A percentile compares a stretch with the other conserved stretches of the same genome.
Conservation (phyloP, 2,329 filamentous ascomycete genomes). For the Diaporthe sp. region DNA sequence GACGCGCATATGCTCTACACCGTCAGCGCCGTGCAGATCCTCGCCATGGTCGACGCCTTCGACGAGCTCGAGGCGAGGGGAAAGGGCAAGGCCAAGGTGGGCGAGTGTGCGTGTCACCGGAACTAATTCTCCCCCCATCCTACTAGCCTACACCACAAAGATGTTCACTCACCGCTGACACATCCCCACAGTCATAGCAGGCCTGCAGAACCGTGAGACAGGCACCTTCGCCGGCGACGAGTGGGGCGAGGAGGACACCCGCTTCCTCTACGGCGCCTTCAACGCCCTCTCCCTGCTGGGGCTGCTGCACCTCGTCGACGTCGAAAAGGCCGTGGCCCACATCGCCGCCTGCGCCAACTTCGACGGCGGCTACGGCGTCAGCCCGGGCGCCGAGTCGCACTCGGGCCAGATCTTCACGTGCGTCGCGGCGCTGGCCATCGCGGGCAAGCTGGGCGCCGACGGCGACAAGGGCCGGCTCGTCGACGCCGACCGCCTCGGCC, state of each 20-base stretch:
- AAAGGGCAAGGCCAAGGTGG: slow-evolving; percentile 79
- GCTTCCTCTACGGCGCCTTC: slow-evolving; percentile 91
- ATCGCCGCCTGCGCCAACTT: slow-evolving; percentile 90
- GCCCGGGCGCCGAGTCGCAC: slow-evolving; percentile 93
- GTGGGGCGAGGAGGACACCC: slow-evolving; percentile 96
- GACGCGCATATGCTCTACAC: slow-evolving; percentile 98
- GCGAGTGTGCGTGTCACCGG: slow-evolving; percentile 75
- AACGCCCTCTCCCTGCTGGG: slow-evolving; percentile 90
- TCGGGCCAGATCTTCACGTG: slow-evolving; percentile 97
- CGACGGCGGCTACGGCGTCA: slow-evolving; percentile 92
- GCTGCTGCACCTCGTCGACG: slow-evolving; percentile 79
- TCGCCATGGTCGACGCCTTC: slow-evolving; percentile 87
- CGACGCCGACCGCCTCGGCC: slow-evolving; percentile 83
- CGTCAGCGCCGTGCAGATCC: slow-evolving; percentile 92
- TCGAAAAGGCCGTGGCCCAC: slow-evolving; percentile 84
- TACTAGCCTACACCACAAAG: too few relatives aligned
- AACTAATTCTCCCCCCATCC: too few relatives aligned
- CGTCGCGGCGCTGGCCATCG: slow-evolving; percentile 87
- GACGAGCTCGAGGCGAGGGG: slow-evolving; percentile 82
- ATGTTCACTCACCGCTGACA: slow-evolving; percentile 33
- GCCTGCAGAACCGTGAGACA: slow-evolving; percentile 82
- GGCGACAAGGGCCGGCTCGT: slow-evolving; percentile 71
- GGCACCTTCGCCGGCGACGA: slow-evolving; percentile 95
- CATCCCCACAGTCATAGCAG: slow-evolving; percentile 75
- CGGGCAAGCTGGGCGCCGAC: slow-evolving; percentile 76